These are phyloP conservation scores for Castanea mollissima DNA, from an alignment of 306 rosid genomes.

Conservation along the genomic window DNA sequence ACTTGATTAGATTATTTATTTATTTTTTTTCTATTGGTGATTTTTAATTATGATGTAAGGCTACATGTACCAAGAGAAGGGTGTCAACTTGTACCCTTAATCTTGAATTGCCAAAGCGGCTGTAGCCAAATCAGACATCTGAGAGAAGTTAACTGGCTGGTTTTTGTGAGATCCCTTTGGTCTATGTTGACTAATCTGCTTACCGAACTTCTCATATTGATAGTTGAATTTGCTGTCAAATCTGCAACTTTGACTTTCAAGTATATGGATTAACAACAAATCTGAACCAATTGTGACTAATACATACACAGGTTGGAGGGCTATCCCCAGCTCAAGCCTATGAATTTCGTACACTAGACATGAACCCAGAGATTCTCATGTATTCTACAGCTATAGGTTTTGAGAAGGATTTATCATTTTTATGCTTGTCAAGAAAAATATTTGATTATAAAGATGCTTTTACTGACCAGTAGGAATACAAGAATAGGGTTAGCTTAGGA, in stretches of 20 bases:
- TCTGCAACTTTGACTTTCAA: background rate
- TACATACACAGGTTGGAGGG: background rate
- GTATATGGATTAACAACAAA: background rate
- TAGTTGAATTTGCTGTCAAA: background rate
- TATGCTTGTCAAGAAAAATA: conserved; percentile 12
- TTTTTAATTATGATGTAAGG: background rate
- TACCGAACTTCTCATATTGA: conserved; percentile 80
- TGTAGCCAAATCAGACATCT: conserved; percentile 50
- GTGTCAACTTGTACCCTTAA: conserved; percentile 39
- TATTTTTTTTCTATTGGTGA: background rate
- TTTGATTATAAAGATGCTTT: conserved; percentile 68
- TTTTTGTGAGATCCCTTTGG: conserved; percentile 41
- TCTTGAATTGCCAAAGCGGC: conserved; percentile 87
- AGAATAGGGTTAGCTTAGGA: background rate
- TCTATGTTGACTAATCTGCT: conserved; percentile 75
- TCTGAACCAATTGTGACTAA: background rate
- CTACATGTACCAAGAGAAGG: conserved; percentile 89
- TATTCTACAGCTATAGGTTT: background rate
- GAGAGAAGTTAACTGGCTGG: conserved; percentile 74
- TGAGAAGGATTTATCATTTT: background rate
- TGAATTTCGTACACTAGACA: background rate
- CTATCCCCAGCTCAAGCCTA: background rate
- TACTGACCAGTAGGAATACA: too few species aligned
- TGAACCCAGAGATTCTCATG: background rate
- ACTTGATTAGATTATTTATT: too few species aligned